A percentile compares a stretch with the other conserved stretches of the same genome.
phyloP scores from a whole-genome alignment of 768 basidiomycete species.

The Leccinum obscurum region DNA sequence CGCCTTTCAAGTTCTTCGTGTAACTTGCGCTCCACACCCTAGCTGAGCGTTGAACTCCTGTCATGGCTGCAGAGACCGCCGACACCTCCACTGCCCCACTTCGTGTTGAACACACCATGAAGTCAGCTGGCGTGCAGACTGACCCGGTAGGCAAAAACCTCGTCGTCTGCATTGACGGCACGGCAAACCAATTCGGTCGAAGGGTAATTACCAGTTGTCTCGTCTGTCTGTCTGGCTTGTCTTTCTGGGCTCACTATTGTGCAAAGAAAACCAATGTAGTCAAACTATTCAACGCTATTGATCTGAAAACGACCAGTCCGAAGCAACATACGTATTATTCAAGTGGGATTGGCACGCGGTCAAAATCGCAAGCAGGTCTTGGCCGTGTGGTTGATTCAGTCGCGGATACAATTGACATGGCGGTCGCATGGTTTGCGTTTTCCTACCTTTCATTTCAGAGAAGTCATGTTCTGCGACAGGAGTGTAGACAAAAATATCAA shows the following conservation, averaged over 20 bases:
- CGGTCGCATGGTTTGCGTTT: background rate
- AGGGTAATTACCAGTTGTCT: background rate
- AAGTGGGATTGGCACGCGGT: constrained; percentile 37
- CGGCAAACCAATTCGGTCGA: background rate
- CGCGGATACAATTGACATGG: constrained; percentile 16
- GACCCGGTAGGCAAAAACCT: constrained; percentile 16
- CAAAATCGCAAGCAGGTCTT: constrained; percentile 21
- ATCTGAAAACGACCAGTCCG: constrained; percentile 6
- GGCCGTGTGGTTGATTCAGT: constrained; percentile 2
- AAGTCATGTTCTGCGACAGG: background rate
- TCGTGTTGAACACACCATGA: background rate
- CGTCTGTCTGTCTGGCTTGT: background rate
- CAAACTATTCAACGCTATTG: constrained; percentile 6
- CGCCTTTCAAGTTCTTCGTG: background rate
- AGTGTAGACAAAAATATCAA: background rate
- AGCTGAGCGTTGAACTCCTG: background rate
- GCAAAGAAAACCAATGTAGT: background rate
- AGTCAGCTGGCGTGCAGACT: background rate
- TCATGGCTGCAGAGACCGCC: background rate
- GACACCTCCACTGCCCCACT: background rate
- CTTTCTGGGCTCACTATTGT: background rate
- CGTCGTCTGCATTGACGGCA: background rate
- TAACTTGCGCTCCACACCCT: background rate
- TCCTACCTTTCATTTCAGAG: background rate
- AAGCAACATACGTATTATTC: constrained; percentile 35